These are phyloP conservation scores for Claviceps africana DNA, from an alignment of 2,329 filamentous ascomycete species.

Conservation along the genomic window DNA sequence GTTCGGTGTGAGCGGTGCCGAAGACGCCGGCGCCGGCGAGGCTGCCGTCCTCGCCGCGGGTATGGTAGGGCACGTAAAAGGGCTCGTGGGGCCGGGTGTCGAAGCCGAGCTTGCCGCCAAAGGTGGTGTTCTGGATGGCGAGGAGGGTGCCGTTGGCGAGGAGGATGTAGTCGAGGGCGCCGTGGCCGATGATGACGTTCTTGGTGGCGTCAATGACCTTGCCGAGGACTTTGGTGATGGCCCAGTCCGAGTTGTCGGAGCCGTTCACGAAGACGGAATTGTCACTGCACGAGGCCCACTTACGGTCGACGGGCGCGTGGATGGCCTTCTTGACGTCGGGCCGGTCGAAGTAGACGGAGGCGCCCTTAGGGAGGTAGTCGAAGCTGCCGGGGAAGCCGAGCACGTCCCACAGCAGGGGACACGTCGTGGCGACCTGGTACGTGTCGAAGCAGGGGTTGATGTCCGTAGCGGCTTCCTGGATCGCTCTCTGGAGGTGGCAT, in stretches of 20 bases:
- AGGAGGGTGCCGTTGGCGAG: constrained; percentile 55
- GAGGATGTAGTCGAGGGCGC: constrained; percentile 55
- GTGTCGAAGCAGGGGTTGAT: constrained; percentile 65
- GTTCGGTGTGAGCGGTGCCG: constrained; percentile 56
- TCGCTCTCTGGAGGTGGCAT: constrained; percentile 36
- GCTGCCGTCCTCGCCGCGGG: constrained; percentile 1
- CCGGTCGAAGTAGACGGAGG: constrained; percentile 52
- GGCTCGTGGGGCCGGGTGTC: constrained; percentile 41
- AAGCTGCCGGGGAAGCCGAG: constrained; percentile 53
- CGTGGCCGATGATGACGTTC: constrained; percentile 60
- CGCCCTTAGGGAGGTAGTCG: constrained; percentile 46
- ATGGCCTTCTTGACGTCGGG: constrained; percentile 54
- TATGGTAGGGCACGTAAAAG: constrained; percentile 46
- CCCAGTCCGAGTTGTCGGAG: constrained; percentile 13
- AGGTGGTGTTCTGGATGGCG: constrained; percentile 70
- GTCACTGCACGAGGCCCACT: constrained; percentile 42
- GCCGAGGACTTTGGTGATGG: constrained; percentile 28
- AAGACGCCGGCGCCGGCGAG: constrained; percentile 49
- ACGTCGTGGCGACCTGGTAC: constrained; percentile 56
- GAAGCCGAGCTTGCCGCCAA: constrained; percentile 57
- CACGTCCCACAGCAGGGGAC: constrained; percentile 56
- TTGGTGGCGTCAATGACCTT: constrained; percentile 57
- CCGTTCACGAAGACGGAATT: constrained; percentile 23
- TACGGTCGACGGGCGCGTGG: constrained; percentile 38
- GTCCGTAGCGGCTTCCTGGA: constrained; percentile 38